These are phyloP conservation scores for Apiotrichum domesticum DNA, from an alignment of 1,284 basidiomycete species.

Conservation along the genomic window DNA sequence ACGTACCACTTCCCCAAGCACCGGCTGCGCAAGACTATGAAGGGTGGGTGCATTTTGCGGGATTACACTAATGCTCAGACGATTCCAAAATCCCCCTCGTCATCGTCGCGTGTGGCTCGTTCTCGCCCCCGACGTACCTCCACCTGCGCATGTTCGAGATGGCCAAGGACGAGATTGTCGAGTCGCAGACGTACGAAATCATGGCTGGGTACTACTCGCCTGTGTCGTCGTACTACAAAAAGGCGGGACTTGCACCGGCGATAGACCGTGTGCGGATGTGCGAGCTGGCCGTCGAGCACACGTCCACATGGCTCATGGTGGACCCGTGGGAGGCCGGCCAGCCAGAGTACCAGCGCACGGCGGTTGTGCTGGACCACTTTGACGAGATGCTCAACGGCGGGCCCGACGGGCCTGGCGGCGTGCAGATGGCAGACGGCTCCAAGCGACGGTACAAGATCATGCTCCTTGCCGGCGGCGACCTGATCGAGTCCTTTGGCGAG, in stretches of 20 bases:
- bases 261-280: slow-evolving; percentile 81
- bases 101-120: slow-evolving; percentile 54
- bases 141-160: slow-evolving; percentile 90
- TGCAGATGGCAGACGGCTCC: slow-evolving; percentile 40
- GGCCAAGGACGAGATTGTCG: slow-evolving; percentile 90
- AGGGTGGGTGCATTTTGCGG: slow-evolving; percentile 36
- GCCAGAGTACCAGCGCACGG: slow-evolving; percentile 82
- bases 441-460: slow-evolving; percentile 59
- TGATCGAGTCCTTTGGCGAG: slow-evolving; percentile 94
- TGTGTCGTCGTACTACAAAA: slow-evolving; percentile 86
- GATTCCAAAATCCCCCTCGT: slow-evolving; percentile 49
- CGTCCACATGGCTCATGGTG: slow-evolving; percentile 63
- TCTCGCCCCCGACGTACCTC: slow-evolving; percentile 55
- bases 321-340: slow-evolving; percentile 96
- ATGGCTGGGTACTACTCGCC: slow-evolving; percentile 91
- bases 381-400: slow-evolving; percentile 81
- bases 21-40: slow-evolving; percentile 45
- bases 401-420: slow-evolving; percentile 47
- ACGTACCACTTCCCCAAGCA: slow-evolving; percentile 48
- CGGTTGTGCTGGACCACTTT: slow-evolving; percentile 92
- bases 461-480: slow-evolving; percentile 92
- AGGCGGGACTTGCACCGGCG: slow-evolving; percentile 75
- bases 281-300: slow-evolving; percentile 70
- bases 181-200: slow-evolving; percentile 88
- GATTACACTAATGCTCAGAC: slow-evolving; percentile 26